phyloP scores from a whole-genome alignment of 2,329 filamentous ascomycete species.

The Diplodia seriata region DNA sequence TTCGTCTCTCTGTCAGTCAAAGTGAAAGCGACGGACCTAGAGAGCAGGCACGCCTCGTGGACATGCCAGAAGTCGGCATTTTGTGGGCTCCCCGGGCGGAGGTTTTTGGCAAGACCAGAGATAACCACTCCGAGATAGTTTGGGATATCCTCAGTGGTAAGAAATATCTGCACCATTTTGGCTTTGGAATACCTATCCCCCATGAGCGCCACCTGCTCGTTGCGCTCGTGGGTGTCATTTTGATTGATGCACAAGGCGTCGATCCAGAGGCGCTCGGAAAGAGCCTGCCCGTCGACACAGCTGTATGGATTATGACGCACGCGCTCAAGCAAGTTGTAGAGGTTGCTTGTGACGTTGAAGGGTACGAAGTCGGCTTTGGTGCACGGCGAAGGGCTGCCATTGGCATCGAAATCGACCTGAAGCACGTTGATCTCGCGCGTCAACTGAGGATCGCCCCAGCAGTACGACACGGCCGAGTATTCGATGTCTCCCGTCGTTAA shows the following conservation, averaged over 20 bases:
- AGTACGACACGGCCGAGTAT: neutral
- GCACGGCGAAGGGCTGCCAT: too few relatives aligned
- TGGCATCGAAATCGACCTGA: neutral
- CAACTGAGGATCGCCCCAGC: neutral
- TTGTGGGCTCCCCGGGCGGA: too few relatives aligned
- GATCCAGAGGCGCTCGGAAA: constrained; percentile 29
- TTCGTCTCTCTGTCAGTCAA: neutral
- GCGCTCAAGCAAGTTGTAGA: neutral
- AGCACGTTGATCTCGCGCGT: neutral
- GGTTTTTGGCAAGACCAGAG: too few relatives aligned
- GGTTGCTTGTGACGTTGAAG: neutral
- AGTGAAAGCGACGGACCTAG: neutral
- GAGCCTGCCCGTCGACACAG: neutral
- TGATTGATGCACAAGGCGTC: constrained; percentile 38
- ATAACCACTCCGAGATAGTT: too few relatives aligned
- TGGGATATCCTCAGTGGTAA: constrained; percentile 2
- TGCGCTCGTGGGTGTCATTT: constrained; percentile 33
- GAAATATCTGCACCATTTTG: constrained; percentile 33
- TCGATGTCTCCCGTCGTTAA: too few relatives aligned
- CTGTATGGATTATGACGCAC: neutral
- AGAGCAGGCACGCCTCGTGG: neutral
- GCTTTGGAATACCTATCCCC: constrained; percentile 33
- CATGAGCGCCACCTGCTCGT: constrained; percentile 34
- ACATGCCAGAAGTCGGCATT: too few relatives aligned
- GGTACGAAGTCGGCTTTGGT: neutral